These are phyloP conservation scores for Microascus cirrosus DNA, from an alignment of 2,329 filamentous ascomycete genomes.

Conservation along the genomic window DNA sequence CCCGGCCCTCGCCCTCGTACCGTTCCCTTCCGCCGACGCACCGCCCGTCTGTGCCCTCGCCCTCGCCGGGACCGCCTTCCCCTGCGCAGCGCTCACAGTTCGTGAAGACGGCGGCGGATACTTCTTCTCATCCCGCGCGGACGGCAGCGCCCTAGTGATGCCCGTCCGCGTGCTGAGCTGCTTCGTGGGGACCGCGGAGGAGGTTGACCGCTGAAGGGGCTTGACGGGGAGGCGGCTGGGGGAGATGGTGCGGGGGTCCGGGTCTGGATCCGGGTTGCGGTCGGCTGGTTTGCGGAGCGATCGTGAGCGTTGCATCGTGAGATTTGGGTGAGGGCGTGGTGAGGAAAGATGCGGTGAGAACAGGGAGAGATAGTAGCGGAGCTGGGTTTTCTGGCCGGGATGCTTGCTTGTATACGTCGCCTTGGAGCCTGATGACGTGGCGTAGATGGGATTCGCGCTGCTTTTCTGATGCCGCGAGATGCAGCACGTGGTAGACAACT, in stretches of 20 bases:
- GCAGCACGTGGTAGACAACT: too few species aligned
- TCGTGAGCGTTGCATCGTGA: slow-evolving; percentile 31
- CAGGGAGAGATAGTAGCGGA: neutral
- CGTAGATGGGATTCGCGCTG: too few species aligned
- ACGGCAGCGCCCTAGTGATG: neutral
- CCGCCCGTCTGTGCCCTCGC: neutral
- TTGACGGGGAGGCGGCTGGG: slow-evolving; percentile 40
- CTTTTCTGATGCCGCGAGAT: too few species aligned
- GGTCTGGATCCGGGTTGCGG: slow-evolving; percentile 5
- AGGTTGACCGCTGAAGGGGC: slow-evolving; percentile 20
- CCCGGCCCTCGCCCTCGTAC: neutral
- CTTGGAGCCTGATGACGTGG: too few species aligned
- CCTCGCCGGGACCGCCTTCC: neutral
- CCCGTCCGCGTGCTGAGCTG: neutral
- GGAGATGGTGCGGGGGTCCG: slow-evolving; percentile 24
- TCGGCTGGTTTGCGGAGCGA: slow-evolving; percentile 33
- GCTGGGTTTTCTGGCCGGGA: neutral
- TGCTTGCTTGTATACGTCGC: too few species aligned
- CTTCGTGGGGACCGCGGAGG: neutral
- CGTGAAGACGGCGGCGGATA: neutral
- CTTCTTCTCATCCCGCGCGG: neutral
- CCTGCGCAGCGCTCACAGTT: neutral
- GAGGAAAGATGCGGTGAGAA: neutral
- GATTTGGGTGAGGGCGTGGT: neutral
- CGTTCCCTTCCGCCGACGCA: neutral